These are phyloP conservation scores for Phytophthora ramorum DNA, from an alignment of 352 stramenopile species.

Conservation along the genomic window DNA sequence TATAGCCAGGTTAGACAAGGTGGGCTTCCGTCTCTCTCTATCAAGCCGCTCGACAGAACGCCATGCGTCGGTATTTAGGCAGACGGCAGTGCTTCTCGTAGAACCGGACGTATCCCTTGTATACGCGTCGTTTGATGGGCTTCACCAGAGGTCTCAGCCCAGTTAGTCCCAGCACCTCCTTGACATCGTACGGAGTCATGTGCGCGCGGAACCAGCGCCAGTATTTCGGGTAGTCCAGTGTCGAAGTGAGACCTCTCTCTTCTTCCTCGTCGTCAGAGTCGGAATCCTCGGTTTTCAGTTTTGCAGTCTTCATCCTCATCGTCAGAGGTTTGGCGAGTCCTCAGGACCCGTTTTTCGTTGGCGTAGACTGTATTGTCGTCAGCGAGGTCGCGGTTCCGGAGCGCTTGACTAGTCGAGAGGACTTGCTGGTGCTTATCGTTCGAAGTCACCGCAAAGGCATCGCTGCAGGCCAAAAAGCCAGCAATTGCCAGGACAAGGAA, in stretches of 20 bases:
- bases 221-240: constrained; percentile 10
- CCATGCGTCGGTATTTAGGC: constrained; percentile 8
- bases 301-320: background rate
- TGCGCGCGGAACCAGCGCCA: constrained; percentile 4
- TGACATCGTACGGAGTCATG: constrained; percentile 18
- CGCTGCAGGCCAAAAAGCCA: constrained; percentile 7
- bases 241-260: constrained; percentile 11
- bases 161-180: constrained; percentile 10
- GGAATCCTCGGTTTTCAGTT: background rate
- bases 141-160: constrained; percentile 1
- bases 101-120: constrained; percentile 24
- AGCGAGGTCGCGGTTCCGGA: constrained; percentile 4
- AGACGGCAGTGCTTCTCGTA: constrained; percentile 14
- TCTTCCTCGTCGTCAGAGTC: constrained; percentile 1
- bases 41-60: constrained; percentile 3
- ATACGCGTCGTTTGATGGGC: constrained; percentile 20
- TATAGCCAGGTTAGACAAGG: too few relatives aligned
- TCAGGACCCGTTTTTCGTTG: constrained; percentile 8
- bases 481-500: constrained; percentile 7
- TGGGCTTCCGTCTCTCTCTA: too few relatives aligned
- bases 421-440: background rate
- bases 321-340: background rate
- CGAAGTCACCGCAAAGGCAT: background rate
- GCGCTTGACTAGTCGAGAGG: background rate
- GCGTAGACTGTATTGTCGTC: background rate